A percentile compares a stretch with the other conserved stretches of the same genome.
phyloP scores from a whole-genome alignment of 768 basidiomycete species.

The Sporobolomyces pararoseus region DNA sequence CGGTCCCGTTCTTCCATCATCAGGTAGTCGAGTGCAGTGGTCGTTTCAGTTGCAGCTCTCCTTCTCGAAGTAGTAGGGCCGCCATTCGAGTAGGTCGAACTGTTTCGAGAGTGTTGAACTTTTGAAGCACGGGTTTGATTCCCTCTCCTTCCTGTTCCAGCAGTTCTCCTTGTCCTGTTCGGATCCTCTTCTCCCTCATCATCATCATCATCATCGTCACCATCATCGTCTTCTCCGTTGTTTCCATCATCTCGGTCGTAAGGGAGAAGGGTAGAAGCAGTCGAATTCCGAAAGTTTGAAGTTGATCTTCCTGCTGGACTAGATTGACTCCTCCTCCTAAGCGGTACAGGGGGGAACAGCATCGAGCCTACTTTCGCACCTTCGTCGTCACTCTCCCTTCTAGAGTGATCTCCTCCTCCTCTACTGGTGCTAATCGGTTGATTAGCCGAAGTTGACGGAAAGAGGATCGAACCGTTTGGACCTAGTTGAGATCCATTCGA shows the following conservation, averaged over 20 bases:
- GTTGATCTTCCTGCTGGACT: not conserved
- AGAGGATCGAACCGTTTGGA: not conserved
- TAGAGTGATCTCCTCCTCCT: not conserved
- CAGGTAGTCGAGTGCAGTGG: constrained; percentile 11
- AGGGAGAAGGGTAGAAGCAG: constrained; percentile 1
- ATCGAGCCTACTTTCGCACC: not conserved
- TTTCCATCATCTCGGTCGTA: constrained; percentile 4
- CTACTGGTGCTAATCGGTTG: too few species aligned
- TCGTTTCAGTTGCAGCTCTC: not conserved
- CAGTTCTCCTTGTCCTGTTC: not conserved
- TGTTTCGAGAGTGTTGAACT: not conserved
- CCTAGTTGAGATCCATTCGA: not conserved
- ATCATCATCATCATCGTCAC: not conserved
- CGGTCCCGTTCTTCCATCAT: constrained; percentile 9
- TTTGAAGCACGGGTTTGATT: constrained; percentile 1
- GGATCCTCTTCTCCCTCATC: not conserved
- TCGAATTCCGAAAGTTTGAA: constrained; percentile 1
- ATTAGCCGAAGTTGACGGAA: not conserved
- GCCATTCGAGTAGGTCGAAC: not conserved
- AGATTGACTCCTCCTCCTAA: constrained; percentile 12
- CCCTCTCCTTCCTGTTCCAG: not conserved
- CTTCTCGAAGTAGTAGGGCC: not conserved
- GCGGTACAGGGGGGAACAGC: constrained; percentile 8
- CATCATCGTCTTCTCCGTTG: not conserved
- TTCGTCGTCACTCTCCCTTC: constrained; percentile 3